These are phyloP conservation scores for Amoebophrya sp. DNA, from an alignment of 169 alveolate species.

Conservation along the genomic window DNA sequence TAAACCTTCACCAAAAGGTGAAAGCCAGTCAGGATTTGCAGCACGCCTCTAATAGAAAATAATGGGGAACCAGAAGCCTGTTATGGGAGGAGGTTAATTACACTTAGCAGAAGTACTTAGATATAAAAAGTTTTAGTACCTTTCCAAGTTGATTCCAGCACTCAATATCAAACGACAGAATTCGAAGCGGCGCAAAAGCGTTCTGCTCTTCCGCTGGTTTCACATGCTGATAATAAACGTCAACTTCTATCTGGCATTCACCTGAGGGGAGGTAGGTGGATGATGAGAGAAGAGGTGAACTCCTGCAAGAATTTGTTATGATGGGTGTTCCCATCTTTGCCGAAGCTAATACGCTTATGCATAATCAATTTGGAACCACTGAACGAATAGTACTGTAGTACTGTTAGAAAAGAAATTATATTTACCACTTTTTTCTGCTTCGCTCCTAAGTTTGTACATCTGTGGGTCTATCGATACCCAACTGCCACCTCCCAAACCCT, in stretches of 20 bases:
- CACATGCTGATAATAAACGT: conserved; percentile 61
- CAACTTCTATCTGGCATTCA: conserved; percentile 82
- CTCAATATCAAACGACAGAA: conserved; percentile 84
- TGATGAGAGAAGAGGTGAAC: too few relatives aligned
- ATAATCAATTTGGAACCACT: conserved; percentile 37
- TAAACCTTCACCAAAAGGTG: too few relatives aligned
- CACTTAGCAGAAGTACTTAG: too few relatives aligned
- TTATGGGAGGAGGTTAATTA: too few relatives aligned
- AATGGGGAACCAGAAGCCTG: too few relatives aligned
- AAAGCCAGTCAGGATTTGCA: too few relatives aligned
- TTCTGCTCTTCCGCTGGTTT: conserved; percentile 80
- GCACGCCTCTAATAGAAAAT: too few relatives aligned
- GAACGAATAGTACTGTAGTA: conserved; percentile 32
- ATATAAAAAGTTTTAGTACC: background rate
- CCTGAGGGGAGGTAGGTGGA: conserved; percentile 47
- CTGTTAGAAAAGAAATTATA: conserved; percentile 27
- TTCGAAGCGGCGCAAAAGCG: conserved; percentile 88
- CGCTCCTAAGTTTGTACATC: conserved; percentile 5
- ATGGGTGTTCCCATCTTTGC: too few relatives aligned
- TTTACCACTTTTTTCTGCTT: background rate
- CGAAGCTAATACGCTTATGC: too few relatives aligned
- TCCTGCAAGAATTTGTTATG: too few relatives aligned
- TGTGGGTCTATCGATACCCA: conserved; percentile 74
- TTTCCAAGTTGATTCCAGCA: conserved; percentile 26
- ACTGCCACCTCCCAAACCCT: conserved; percentile 85